Evolutionary conservation across 2,329 filamentous ascomycete genomes (phyloP).

Genomic region (Metarhizium rileyi): DNA sequence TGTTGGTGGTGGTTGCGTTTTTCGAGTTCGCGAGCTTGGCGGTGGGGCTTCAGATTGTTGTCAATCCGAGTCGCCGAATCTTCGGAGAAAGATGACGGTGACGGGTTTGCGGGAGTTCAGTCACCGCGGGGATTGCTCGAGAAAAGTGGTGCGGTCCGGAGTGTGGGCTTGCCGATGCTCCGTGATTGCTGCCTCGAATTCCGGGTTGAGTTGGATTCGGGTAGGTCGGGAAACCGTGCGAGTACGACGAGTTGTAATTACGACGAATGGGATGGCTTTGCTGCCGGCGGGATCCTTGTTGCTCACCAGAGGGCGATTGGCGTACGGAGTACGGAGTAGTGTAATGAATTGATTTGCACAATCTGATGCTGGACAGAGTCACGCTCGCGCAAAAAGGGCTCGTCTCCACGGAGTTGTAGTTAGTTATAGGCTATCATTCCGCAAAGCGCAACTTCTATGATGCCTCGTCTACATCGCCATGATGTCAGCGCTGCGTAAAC

Average conservation of each 20-base stretch:
- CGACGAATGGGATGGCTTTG: background rate
- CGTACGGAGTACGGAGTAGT: no score
- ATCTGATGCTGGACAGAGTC: no score
- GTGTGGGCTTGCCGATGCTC: background rate
- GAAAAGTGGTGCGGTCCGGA: background rate
- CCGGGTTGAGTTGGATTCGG: background rate
- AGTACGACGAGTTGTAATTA: background rate
- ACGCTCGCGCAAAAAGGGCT: no score
- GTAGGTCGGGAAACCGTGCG: no score
- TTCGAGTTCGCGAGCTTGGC: background rate
- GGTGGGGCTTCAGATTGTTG: background rate
- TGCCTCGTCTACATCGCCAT: background rate
- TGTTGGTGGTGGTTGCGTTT: background rate
- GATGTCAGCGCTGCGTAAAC: no score
- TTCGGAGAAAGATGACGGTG: no score
- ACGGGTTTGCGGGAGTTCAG: no score
- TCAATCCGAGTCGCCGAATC: background rate
- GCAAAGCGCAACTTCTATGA: background rate
- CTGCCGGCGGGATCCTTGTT: background rate
- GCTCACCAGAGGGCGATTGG: background rate
- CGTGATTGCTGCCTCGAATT: no score
- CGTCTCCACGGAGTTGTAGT: no score
- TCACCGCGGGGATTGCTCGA: constrained; percentile 2
- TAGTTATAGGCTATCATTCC: no score
- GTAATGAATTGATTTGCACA: no score